Evolutionary conservation across 2,329 filamentous ascomycete species (phyloP).

Genomic region (Aspergillus texensis): DNA sequence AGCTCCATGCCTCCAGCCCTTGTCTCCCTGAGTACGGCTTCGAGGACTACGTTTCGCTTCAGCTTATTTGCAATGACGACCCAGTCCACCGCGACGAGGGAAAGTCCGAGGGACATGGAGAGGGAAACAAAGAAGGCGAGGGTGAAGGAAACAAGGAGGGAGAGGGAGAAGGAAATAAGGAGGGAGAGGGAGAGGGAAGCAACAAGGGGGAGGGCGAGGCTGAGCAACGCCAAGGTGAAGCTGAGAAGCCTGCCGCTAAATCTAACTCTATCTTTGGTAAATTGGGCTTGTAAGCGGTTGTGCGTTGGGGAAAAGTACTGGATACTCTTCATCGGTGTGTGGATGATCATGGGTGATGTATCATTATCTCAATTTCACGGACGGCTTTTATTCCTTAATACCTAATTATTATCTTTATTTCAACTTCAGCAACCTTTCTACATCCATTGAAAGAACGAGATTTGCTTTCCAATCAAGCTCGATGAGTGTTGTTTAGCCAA

Average conservation of each 20-base stretch:
- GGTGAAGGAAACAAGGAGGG: not conserved
- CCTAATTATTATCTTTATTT: not conserved
- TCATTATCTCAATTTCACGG: not conserved
- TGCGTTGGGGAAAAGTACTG: not conserved
- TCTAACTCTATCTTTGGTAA: not conserved
- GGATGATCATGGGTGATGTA: not conserved
- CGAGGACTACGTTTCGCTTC: conserved; percentile 8
- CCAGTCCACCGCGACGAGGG: too few species aligned
- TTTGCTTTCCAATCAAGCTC: not conserved
- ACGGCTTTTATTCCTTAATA: not conserved
- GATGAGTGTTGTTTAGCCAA: not conserved
- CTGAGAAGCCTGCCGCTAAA: not conserved
- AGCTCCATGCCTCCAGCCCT: not conserved
- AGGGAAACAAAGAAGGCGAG: not conserved
- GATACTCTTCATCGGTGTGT: not conserved
- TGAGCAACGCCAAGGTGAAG: not conserved
- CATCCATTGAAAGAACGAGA: too few species aligned
- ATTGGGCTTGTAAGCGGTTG: not conserved
- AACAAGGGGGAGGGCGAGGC: not conserved
- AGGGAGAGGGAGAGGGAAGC: not conserved
- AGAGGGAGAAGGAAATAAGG: not conserved
- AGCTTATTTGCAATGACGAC: conserved; percentile 15
- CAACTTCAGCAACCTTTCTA: too few species aligned
- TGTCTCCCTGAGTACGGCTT: conserved; percentile 16
- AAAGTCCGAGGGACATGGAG: too few species aligned